Conservation (phyloP, 2,329 filamentous ascomycete genomes). For the Cryphonectria japonica region DNA sequence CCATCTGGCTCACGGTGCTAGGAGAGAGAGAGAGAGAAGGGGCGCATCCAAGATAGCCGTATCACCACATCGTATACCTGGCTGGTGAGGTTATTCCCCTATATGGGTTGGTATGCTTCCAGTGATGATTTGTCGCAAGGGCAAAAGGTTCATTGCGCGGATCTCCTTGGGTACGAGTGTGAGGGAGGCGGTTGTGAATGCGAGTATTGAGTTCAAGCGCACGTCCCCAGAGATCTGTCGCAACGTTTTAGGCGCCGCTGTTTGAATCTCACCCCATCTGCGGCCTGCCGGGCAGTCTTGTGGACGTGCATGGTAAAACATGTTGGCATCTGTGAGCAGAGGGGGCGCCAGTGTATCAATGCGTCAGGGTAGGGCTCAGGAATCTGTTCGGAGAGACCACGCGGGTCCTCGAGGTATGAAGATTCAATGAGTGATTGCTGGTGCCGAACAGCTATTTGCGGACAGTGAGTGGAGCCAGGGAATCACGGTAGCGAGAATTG, state of each 20-base stretch:
- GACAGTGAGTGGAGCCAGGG: constrained; percentile 10
- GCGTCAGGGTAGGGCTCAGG: constrained; percentile 24
- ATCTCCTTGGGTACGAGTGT: not conserved
- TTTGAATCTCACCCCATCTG: constrained; percentile 20
- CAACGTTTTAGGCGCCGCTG: constrained; percentile 14
- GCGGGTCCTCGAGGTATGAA: constrained; percentile 11
- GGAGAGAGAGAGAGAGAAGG: not conserved
- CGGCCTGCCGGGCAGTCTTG: constrained; percentile 17
- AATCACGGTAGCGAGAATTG: constrained; percentile 5
- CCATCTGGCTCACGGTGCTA: not conserved
- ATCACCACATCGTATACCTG: not conserved
- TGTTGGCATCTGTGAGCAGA: constrained; percentile 26
- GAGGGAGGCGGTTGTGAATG: not conserved
- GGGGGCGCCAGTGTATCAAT: constrained; percentile 21
- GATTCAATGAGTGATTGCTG: constrained; percentile 7
- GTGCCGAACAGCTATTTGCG: constrained; percentile 13
- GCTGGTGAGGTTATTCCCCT: constrained; percentile 3
- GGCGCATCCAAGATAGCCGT: not conserved
- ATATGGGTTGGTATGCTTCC: not conserved
- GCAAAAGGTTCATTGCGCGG: not conserved
- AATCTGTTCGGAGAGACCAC: not conserved
- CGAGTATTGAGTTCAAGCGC: not conserved
- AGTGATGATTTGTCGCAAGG: not conserved
- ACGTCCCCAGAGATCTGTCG: constrained; percentile 14
- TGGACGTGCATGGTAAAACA: constrained; percentile 6